Evolutionary conservation across 306 rosid genomes (phyloP), one percentile per base, ranked within the genome.

Genomic region (Canavalia gladiata): DNA sequence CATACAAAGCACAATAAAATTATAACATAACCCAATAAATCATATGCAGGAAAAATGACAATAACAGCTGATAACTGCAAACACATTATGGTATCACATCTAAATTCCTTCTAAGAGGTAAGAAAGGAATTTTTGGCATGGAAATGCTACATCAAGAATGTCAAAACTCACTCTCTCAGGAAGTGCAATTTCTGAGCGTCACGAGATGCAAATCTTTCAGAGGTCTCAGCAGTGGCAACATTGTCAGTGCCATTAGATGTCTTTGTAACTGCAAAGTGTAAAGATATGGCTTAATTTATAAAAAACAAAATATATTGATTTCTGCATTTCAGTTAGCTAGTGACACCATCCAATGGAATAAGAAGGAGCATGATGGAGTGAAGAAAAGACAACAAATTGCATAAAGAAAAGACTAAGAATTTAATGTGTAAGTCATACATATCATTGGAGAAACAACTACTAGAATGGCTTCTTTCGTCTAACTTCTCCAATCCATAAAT

Each of bases 171-270:
- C 98, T 77, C 84, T 83, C 80, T 87, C 11, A 95, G 88, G 89
- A 95, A 95, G 59, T 11, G 82, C 0, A 93, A 86, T 83, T 92
- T 93, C 46, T 85, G 88, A 51, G 91, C 86, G 51, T 91, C 97
- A 4, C 97, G 94, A 7, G 10, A 25, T 12, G 86, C 90, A 87
- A 96, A 96, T 85, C 97, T 88, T 69, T 91, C 94, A 33, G 91
- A 55, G 45, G 88, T 75, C 78, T 88, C 97, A 37, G 59, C 88
- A 8, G 70, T 77, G 46, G 79, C 64, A 66, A 60, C 85, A 70
- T 80, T 74, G 84, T 74, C 87, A 18, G 82, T 31, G 3, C 85
- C 88, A 57, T 76, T 74, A 52, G 84, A 60, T n/a, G 81, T 76
- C 82, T 86, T 91, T 58, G 50, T 80, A 70, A 79, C 98, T 95